Evolutionary conservation across 441 rosid species (phyloP), one percentile per base, ranked within the genome.

Genomic region (Aleurites moluccanus): DNA sequence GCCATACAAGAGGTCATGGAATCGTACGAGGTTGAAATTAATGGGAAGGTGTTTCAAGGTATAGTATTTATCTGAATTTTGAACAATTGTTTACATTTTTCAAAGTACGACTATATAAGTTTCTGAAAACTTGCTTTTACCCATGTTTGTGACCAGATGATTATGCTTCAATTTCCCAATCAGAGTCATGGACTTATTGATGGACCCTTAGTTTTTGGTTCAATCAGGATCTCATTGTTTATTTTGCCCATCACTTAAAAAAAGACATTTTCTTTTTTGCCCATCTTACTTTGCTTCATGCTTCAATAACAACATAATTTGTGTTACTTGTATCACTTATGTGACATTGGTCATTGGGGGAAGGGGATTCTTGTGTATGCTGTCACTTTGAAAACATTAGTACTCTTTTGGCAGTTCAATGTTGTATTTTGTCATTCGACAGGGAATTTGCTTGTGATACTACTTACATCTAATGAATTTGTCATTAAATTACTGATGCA

Each of bases 1-100:
- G 97, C 99, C 68, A 93, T 96, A 84, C 96, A 93, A 84, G 98
- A 96, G 81, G 99, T 93, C 73, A 96, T 93, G 97, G 97, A 93
- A 84, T 96, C 99, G 3, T 86, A 93, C 53, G 99, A 96, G 82
- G 97, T 96, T 85, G 98, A 96, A 82, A 96, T 96, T 72, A 96
- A 93, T 76, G 97, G 98, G 74, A 96, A 96, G 79, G 91, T 90
- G 67, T 92, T 85, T 86, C 95, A 85, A 88, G 98, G 98, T 96
- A 89, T 44, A 78, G 3, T 66, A 16, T 69, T 38, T 66, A 44
- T 72, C 16, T 47, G 62, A 62, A 35, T 60, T 44, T 57, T 45
- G 25, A 25, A 61, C 1, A 1, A 45, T 35, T 60, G 15, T 44
- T 10, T 14, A 7, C 27, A 60, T 45, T 61, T 47, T 72, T 11